Evolutionary conservation across 768 basidiomycete genomes (phyloP), one percentile per base, ranked within the genome.

Genomic region (Zangia roseola): DNA sequence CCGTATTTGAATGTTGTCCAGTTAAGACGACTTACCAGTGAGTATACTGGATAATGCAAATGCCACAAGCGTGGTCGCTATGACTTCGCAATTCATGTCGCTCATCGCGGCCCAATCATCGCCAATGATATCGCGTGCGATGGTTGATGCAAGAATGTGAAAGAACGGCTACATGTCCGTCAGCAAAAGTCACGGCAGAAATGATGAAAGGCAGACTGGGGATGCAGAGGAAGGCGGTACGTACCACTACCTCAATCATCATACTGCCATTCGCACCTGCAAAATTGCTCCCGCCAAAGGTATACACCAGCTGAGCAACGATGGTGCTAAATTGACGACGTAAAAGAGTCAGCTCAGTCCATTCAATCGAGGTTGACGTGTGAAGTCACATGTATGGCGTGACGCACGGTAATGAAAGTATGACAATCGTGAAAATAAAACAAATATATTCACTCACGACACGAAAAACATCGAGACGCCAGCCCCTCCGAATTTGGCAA

Each of bases 171-270:
- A 55, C 17, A 45, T 28, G 19, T 9, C 0, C 2, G 20, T 40
- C 10, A 51, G 60, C 33, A 37, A 26, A 24, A 13, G 10, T 6
- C 19, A 12, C 17, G 16, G 16, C 19, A 13, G 16, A 21, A 43
- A 12, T 1, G 35, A 39, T 1, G 24, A 42, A 25, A 33, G 19
- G 13, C 10, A 8, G n/a, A 38, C 36, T 9, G 31, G 35, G 19
- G 19, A 41, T 38, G 35, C 24, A 28, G 14, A 24, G 43, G 31
- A 47, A 42, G 23, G 35, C 31, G 43, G 43, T 42, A 79, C 86
- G 37, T 64, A 92, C 89, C 56, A 97, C 94, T 10, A 94, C 91
- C 70, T 98, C 95, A 53, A 99, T 97, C 93, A 97, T 97, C 93
- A 94, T 93, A 54, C 89, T 92, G 6, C 90, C 91, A 68, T 92